These are phyloP conservation scores for Hevea brasiliensis DNA, from an alignment of 345 rosid species.

Conservation along the genomic window DNA sequence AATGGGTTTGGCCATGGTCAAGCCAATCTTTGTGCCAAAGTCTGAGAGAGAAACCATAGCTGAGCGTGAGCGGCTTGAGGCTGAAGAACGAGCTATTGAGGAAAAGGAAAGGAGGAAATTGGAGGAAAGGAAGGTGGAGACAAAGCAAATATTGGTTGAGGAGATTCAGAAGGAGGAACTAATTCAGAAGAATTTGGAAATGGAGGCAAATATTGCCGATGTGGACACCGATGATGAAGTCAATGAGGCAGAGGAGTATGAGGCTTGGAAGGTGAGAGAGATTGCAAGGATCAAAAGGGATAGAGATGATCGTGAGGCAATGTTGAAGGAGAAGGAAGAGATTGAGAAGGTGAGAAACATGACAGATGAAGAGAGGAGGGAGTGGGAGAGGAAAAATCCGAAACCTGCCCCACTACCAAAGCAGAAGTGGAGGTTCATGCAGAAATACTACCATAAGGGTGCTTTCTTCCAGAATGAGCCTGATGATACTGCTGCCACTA, in stretches of 20 bases:
- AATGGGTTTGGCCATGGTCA: constrained; percentile 57
- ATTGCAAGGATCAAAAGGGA: constrained; percentile 73
- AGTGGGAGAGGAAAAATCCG: constrained; percentile 79
- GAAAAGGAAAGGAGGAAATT: constrained; percentile 60
- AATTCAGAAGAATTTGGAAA: constrained; percentile 59
- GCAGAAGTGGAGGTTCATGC: constrained; percentile 79
- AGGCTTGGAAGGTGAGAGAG: constrained; percentile 83
- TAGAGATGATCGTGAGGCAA: constrained; percentile 62
- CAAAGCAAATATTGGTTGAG: constrained; percentile 66
- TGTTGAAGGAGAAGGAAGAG: constrained; percentile 75
- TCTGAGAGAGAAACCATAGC: constrained; percentile 70
- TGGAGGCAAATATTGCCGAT: constrained; percentile 60
- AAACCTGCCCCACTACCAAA: constrained; percentile 53
- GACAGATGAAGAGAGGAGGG: constrained; percentile 85
- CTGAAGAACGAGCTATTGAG: constrained; percentile 59
- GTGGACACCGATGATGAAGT: constrained; percentile 80
- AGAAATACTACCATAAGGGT: constrained; percentile 78
- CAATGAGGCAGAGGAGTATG: constrained; percentile 77
- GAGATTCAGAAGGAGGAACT: constrained; percentile 65
- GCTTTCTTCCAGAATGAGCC: constrained; percentile 63
- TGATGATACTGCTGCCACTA: constrained; percentile 53
- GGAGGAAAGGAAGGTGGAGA: constrained; percentile 58
- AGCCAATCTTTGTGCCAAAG: constrained; percentile 71
- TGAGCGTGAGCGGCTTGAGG: constrained; percentile 68
- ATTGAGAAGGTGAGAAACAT: constrained; percentile 69